A percentile compares a stretch with the other conserved stretches of the same genome.
These are phyloP conservation scores for Kwoniella europaea DNA, from an alignment of 768 basidiomycete species.

Conservation along the genomic window DNA sequence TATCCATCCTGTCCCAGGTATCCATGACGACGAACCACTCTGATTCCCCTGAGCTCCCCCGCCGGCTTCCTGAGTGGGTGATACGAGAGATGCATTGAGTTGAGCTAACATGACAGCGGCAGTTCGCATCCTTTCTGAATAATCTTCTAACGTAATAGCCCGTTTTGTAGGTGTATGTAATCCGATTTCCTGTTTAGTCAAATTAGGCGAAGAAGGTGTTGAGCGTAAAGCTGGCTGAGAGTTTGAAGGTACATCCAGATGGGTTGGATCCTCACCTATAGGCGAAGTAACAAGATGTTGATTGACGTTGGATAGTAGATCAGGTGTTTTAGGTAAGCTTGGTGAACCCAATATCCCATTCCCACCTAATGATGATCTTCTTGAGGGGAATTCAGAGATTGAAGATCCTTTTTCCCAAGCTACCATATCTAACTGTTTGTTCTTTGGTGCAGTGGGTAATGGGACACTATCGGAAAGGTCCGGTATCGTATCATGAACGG, in stretches of 20 bases:
- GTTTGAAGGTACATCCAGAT: slow-evolving; percentile 10
- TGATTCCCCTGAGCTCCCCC: not conserved
- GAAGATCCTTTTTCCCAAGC: slow-evolving; percentile 65
- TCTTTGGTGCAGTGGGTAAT: slow-evolving; percentile 79
- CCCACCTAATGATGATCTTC: slow-evolving; percentile 16
- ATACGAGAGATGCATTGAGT: slow-evolving; percentile 70
- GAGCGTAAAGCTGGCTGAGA: slow-evolving; percentile 8
- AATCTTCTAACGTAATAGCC: slow-evolving; percentile 85
- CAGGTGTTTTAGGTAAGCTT: slow-evolving; percentile 17
- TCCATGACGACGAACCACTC: slow-evolving; percentile 59
- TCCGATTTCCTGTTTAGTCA: not conserved
- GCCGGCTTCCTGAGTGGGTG: slow-evolving; percentile 42
- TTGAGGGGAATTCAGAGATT: slow-evolving; percentile 14
- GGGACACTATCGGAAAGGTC: slow-evolving; percentile 85
- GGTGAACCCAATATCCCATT: slow-evolving; percentile 5
- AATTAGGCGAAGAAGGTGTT: not conserved
- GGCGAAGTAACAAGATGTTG: slow-evolving; percentile 12
- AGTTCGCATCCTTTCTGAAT: slow-evolving; percentile 97
- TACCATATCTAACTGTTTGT: slow-evolving; percentile 83
- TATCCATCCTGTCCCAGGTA: slow-evolving; percentile 67
- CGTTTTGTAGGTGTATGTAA: slow-evolving; percentile 39
- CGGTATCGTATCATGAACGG: slow-evolving; percentile 71
- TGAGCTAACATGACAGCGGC: slow-evolving; percentile 99
- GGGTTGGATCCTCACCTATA: not conserved
- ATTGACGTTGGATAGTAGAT: slow-evolving; percentile 13